Evolutionary conservation across 768 basidiomycete species (phyloP), one percentile per base, ranked within the genome.

Genomic region (Trametes cubensis): DNA sequence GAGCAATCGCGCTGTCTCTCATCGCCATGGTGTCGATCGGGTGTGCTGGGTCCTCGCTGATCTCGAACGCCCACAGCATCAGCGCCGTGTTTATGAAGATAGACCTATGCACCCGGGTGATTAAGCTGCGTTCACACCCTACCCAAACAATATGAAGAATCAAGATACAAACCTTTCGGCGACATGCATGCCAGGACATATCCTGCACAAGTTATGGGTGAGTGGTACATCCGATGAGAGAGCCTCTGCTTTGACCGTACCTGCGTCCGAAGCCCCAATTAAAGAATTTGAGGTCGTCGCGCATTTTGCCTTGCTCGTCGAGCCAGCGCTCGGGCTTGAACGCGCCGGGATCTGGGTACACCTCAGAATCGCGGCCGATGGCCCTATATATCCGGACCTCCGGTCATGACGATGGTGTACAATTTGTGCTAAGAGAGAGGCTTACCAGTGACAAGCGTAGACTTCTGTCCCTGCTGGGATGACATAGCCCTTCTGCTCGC

Each of bases 181-280:
- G 28, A 90, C 81, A 69, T 87, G 80, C 66, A 83, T 82, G 0
- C 87, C 87, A 0, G 86, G 87, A 61, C 87, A 90, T 6, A 88
- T 78, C n/a, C 87, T 83, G n/a, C n/a, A n/a, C n/a, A 26, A 20
- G 13, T 18, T 17, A 28, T 34, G 21, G 52, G n/a, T n/a, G n/a
- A n/a, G n/a, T n/a, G n/a, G n/a, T n/a, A 18, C 40, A 17, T 7
- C 48, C 30, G 20, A 46, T 4, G 34, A 41, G 25, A 13, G 6
- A 30, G 26, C 26, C 10, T 53, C 7, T 20, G 10, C 20, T 18
- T 2, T 18, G 17, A 38, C 52, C 66, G 26, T 49, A 75, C 73
- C 75, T 66, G 52, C 76, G 70, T 34, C 77, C 77, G 56, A 76
- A 78, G 5, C 77, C 77, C 60, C 68, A 78, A 23, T 70, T 69